These are phyloP conservation scores for Irpex sp. DNA, from an alignment of 1,284 basidiomycete genomes.

Conservation along the genomic window DNA sequence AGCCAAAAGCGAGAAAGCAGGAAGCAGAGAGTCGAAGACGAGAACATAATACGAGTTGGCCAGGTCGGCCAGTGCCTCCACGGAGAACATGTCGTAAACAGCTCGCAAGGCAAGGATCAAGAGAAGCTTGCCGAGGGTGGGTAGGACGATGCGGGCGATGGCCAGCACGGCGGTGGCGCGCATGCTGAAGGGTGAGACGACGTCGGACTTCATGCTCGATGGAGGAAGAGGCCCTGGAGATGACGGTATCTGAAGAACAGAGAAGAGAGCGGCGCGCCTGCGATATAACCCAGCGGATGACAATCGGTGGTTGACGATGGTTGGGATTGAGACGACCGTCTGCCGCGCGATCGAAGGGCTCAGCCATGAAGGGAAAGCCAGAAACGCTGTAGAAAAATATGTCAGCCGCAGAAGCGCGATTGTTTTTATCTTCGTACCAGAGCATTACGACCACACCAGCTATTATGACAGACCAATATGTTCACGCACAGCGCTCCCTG, in stretches of 20 bases:
- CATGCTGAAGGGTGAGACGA: not conserved
- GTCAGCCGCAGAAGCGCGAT: too few species aligned
- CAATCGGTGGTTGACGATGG: not conserved
- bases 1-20: not conserved
- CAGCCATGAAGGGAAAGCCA: too few species aligned
- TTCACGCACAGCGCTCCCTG: too few species aligned
- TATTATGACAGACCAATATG: too few species aligned
- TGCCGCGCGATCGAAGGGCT: too few species aligned
- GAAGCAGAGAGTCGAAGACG: not conserved
- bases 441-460: too few species aligned
- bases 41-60: not conserved
- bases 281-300: not conserved
- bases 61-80: not conserved
- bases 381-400: too few species aligned
- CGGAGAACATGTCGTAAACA: not conserved
- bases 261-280: not conserved
- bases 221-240: not conserved
- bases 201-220: not conserved
- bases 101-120: not conserved
- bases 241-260: not conserved
- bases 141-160: not conserved
- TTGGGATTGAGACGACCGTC: too few species aligned
- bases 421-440: too few species aligned
- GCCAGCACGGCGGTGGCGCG: not conserved
- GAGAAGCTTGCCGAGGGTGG: not conserved